Percentiles rank a stretch among this genome's conserved stretches.
Evolutionary conservation across 1,284 basidiomycete species (phyloP).

Genomic region (Ceratobasidium sp.): DNA sequence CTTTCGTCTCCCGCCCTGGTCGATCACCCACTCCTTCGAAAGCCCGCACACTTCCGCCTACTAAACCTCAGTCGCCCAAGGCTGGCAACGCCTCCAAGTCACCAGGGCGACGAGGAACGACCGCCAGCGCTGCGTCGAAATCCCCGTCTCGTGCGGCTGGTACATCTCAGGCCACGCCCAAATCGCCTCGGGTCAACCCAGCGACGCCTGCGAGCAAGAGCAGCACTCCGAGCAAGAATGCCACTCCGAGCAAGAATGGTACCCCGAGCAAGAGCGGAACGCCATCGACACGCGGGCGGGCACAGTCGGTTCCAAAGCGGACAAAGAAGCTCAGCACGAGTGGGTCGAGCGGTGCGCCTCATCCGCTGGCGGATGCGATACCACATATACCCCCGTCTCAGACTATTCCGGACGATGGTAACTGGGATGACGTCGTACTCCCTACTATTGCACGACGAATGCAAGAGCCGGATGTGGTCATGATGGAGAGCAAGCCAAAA

Average conservation of each 20-base stretch:
- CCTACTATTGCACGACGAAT: slow-evolving; percentile 84
- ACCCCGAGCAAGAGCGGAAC: too few species aligned
- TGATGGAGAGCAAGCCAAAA: slow-evolving; percentile 59
- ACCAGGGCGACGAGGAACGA: slow-evolving; percentile 4
- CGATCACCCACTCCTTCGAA: slow-evolving; percentile 31
- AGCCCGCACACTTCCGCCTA: not conserved
- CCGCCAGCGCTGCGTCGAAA: not conserved
- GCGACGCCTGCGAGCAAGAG: slow-evolving; percentile 2
- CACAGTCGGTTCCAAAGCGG: slow-evolving; percentile 31
- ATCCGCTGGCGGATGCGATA: slow-evolving; percentile 41
- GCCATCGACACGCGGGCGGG: not conserved
- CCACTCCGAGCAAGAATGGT: too few species aligned
- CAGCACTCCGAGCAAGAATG: not conserved
- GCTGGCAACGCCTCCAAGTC: slow-evolving; percentile 21
- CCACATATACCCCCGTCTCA: slow-evolving; percentile 39
- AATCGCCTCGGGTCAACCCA: slow-evolving; percentile 18
- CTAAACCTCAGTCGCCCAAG: slow-evolving; percentile 13
- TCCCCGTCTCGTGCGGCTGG: slow-evolving; percentile 16
- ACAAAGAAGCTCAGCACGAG: slow-evolving; percentile 28
- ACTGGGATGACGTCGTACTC: slow-evolving; percentile 61
- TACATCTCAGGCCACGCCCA: slow-evolving; percentile 25
- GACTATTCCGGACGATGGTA: slow-evolving; percentile 49
- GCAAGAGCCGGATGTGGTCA: slow-evolving; percentile 51
- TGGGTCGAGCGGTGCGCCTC: slow-evolving; percentile 20
- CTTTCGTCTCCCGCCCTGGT: slow-evolving; percentile 17